Evolutionary conservation across 106 monocot species (phyloP), one percentile per base, ranked within the genome.

Genomic region (Narthecium ossifragum): DNA sequence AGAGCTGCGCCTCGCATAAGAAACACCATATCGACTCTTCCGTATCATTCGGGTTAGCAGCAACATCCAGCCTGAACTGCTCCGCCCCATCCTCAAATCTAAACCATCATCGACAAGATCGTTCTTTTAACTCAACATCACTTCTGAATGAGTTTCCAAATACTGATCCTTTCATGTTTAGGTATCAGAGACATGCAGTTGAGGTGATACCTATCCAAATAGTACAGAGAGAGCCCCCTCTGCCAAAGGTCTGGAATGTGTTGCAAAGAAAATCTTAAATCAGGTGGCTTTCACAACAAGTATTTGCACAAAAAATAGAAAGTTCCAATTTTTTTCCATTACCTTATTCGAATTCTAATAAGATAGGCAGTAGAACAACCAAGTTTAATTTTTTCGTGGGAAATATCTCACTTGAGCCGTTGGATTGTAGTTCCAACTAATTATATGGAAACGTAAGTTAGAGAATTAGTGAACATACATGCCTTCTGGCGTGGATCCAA

Each of bases 11-110:
- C 67, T 96, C 94, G 71, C 90, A 90, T 14, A 96, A 56, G 55
- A 90, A 96, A 37, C 94, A 96, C 90, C 94, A 96, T 62, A 96
- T 96, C 0, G 86, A 96, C 52, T 96, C 94, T 65, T 96, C 94
- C 0, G 94, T 96, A 51, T 96, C 94, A 59, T 96, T 86, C 12
- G 94, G 94, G 38, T 96, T 90, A 5, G 43, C 68, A 26, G 86
- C 90, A 50, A 90, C 94, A 53, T 96, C 94, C 67, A 96, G 52
- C 70, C 94, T 79, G 61, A 96, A 96, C 49, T 96, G 94, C 61
- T 80, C 90, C 31, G 94, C 94, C 13, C 86, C 94, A 59, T 96
- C 94, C 63, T 86, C 83, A 38, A 83, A 90, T 57, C 94, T 96
- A 51, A 12, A 68, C 10, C 33, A 21, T 11, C 20, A 28, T 40